A percentile compares a stretch with the other conserved stretches of the same genome.
phyloP scores from a whole-genome alignment of 139 green algal species.

The Chlamydomonas sp. region DNA sequence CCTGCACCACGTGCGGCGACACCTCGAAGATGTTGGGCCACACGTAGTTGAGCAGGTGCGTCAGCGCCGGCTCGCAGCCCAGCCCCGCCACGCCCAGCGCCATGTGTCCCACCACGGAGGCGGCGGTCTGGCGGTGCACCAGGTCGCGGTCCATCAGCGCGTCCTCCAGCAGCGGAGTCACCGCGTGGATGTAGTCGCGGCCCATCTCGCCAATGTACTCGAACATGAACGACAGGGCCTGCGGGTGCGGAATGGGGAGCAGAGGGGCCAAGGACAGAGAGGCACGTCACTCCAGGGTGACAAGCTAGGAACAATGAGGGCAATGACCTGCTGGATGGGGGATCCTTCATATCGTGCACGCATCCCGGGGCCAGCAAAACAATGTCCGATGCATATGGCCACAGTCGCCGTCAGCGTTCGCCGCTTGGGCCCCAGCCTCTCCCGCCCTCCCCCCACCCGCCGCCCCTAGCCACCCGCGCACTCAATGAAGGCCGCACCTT shows the following conservation, averaged over 20 bases:
- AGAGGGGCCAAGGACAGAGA: neutral
- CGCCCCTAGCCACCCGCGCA: neutral
- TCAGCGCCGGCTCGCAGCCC: constrained; percentile 96
- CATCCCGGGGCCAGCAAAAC: neutral
- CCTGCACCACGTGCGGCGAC: constrained; percentile 89
- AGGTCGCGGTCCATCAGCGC: constrained; percentile 96
- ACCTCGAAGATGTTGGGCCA: constrained; percentile 99
- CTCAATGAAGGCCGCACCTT: constrained; percentile 63
- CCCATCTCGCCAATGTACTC: constrained; percentile 99
- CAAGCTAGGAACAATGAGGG: too few species aligned
- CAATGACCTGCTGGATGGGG: neutral
- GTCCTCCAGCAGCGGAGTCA: constrained; percentile 95
- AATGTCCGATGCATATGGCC: too few species aligned
- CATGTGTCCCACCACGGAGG: constrained; percentile 92
- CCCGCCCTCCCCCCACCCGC: neutral
- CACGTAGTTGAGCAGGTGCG: constrained; percentile 97
- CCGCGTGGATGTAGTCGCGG: constrained; percentile 99
- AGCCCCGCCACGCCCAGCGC: constrained; percentile 90
- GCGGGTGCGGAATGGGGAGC: constrained; percentile 55
- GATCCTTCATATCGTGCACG: neutral
- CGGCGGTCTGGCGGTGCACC: constrained; percentile 97
- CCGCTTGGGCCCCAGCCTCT: neutral
- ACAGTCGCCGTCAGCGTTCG: too few species aligned
- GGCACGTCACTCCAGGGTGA: neutral
- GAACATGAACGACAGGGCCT: constrained; percentile 99